These are phyloP conservation scores for Clonostachys sp. DNA, from an alignment of 2,329 filamentous ascomycete species.

Conservation along the genomic window DNA sequence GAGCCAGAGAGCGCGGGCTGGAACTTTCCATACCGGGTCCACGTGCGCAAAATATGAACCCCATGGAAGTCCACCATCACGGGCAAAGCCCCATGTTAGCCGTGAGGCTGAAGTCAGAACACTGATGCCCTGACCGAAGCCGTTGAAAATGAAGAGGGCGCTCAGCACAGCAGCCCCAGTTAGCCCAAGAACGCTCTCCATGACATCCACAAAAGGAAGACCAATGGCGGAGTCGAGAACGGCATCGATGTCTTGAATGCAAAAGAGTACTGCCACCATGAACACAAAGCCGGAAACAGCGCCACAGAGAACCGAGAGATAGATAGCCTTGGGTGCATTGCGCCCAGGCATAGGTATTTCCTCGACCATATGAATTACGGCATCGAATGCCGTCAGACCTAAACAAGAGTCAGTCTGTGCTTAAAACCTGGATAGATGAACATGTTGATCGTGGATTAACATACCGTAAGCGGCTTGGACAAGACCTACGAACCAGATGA, in stretches of 20 bases:
- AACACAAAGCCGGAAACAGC: conserved; percentile 45
- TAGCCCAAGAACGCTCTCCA: conserved; percentile 25
- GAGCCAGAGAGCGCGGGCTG: conserved; percentile 44
- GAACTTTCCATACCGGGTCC: conserved; percentile 44
- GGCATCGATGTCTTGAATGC: conserved; percentile 37
- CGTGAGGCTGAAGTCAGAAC: conserved; percentile 46
- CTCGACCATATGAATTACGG: conserved; percentile 54
- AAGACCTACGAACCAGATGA: conserved; percentile 54
- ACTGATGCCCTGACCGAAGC: conserved; percentile 46
- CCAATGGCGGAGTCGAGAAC: conserved; percentile 31
- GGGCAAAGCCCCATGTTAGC: conserved; percentile 49
- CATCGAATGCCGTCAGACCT: conserved; percentile 48
- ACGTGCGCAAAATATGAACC: conserved; percentile 35
- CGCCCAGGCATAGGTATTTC: conserved; percentile 47
- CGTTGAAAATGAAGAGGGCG: conserved; percentile 50
- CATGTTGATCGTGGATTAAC: conserved; percentile 4
- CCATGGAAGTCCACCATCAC: conserved; percentile 43
- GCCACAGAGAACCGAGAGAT: conserved; percentile 43
- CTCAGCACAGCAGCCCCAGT: conserved; percentile 37
- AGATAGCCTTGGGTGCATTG: conserved; percentile 46
- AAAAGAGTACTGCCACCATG: conserved; percentile 46
- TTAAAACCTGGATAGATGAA: background rate
- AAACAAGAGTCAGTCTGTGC: background rate
- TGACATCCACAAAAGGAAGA: conserved; percentile 44
- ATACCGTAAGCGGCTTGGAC: conserved; percentile 51